phyloP scores from a whole-genome alignment of 495 filamentous ascomycete genomes.

The Annulohypoxylon maeteangense region DNA sequence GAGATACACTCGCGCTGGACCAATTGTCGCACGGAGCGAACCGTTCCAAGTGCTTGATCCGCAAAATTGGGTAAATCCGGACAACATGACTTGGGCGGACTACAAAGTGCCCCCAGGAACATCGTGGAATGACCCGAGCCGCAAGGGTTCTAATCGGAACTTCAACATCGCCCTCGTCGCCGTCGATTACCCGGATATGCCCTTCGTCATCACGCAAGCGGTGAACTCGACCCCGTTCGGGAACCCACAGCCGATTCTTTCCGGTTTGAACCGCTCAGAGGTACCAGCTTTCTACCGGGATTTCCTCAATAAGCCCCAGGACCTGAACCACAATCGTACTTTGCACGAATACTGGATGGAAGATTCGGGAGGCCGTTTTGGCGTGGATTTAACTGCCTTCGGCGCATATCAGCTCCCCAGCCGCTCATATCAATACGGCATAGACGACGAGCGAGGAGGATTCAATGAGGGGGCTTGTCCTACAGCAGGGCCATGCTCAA shows the following conservation, averaged over 20 bases:
- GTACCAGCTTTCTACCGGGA: slow-evolving; percentile 56
- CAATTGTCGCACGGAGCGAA: slow-evolving; percentile 36
- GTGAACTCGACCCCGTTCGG: slow-evolving; percentile 52
- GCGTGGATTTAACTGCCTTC: slow-evolving; percentile 57
- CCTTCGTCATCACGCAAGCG: slow-evolving; percentile 52
- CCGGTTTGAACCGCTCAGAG: slow-evolving; percentile 46
- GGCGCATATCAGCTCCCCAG: slow-evolving; percentile 53
- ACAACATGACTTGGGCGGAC: slow-evolving; percentile 58
- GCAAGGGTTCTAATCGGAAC: slow-evolving; percentile 47
- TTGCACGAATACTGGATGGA: slow-evolving; percentile 61
- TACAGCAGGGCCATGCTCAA: slow-evolving; percentile 41
- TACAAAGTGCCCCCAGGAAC: slow-evolving; percentile 50
- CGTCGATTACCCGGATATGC: slow-evolving; percentile 53
- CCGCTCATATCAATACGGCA: slow-evolving; percentile 49
- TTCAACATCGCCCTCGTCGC: slow-evolving; percentile 58
- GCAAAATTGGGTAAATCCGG: slow-evolving; percentile 55
- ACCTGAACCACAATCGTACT: slow-evolving; percentile 54
- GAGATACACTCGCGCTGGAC: slow-evolving; percentile 28
- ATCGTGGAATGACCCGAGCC: slow-evolving; percentile 49
- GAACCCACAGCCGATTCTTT: slow-evolving; percentile 49
- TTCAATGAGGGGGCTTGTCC: slow-evolving; percentile 53
- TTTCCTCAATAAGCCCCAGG: slow-evolving; percentile 52
- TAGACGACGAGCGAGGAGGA: slow-evolving; percentile 48
- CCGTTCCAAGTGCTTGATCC: slow-evolving; percentile 53
- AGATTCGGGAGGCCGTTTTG: slow-evolving; percentile 54